These are phyloP conservation scores for Calonectria ilicicola DNA, from an alignment of 2,329 filamentous ascomycete species.

Conservation along the genomic window DNA sequence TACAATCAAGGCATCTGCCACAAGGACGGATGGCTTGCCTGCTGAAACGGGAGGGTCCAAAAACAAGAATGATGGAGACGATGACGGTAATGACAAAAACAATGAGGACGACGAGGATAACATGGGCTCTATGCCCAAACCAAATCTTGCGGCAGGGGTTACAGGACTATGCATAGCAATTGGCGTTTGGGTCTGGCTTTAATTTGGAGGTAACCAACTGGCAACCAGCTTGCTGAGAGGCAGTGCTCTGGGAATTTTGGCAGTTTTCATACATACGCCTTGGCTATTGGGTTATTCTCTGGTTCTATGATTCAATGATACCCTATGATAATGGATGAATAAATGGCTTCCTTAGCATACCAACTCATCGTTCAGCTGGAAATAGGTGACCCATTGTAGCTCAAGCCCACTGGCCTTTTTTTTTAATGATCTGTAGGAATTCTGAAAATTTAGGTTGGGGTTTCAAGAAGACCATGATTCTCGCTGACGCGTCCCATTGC, in stretches of 20 bases:
- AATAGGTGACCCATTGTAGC: neutral
- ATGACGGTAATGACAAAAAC: slow-evolving; percentile 7
- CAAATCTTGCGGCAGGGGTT: slow-evolving; percentile 33
- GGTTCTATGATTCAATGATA: slow-evolving; percentile 10
- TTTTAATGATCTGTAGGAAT: neutral
- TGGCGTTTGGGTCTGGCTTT: slow-evolving; percentile 52
- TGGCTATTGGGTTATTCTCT: neutral
- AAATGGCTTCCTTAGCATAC: neutral
- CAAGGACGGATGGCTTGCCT: slow-evolving; percentile 35
- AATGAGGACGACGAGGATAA: slow-evolving; percentile 31
- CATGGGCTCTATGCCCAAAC: slow-evolving; percentile 20
- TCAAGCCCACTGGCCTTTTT: neutral
- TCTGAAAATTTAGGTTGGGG: neutral
- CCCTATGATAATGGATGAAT: neutral
- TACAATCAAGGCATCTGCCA: slow-evolving; percentile 51
- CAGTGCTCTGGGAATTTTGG: neutral
- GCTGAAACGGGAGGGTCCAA: slow-evolving; percentile 40
- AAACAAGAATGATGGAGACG: slow-evolving; percentile 16
- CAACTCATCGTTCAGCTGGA: neutral
- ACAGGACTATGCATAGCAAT: slow-evolving; percentile 52
- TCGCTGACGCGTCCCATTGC: neutral
- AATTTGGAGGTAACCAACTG: slow-evolving; percentile 12
- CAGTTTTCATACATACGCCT: neutral
- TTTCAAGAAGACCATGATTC: neutral
- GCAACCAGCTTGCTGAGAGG: neutral